phyloP scores from a whole-genome alignment of 179 eudicot genomes.

The Amaranthus tricolor region DNA sequence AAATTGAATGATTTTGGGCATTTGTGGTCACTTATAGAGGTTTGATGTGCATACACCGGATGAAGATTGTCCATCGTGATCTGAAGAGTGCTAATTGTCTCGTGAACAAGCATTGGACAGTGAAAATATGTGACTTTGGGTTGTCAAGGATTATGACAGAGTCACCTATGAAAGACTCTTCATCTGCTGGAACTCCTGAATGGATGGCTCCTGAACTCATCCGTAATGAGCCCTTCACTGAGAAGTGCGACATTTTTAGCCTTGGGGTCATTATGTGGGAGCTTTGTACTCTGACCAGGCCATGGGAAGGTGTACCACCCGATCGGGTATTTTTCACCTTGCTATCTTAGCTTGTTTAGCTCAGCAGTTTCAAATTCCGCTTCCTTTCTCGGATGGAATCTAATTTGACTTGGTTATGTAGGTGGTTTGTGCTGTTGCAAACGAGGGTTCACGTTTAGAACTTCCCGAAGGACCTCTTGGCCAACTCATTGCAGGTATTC shows the following conservation, averaged over 20 bases:
- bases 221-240: slow-evolving; percentile 85
- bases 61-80: slow-evolving; percentile 93
- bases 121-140: slow-evolving; percentile 95
- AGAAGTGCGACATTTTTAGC: slow-evolving; percentile 95
- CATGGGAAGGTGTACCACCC: slow-evolving; percentile 91
- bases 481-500: slow-evolving; percentile 72
- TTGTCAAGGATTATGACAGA: slow-evolving; percentile 70
- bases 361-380: background rate
- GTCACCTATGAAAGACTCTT: slow-evolving; percentile 48
- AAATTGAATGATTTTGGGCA: too few species aligned
- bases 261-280: slow-evolving; percentile 99
- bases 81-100: slow-evolving; percentile 96
- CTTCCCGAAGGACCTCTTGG: slow-evolving; percentile 93
- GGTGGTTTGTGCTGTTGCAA: slow-evolving; percentile 88
- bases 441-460: slow-evolving; percentile 74
- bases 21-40: slow-evolving; percentile 49
- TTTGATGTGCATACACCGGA: slow-evolving; percentile 92
- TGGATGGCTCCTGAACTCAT: slow-evolving; percentile 99
- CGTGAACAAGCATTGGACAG: slow-evolving; percentile 88
- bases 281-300: slow-evolving; percentile 79
- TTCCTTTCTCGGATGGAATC: background rate
- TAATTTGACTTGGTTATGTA: slow-evolving; percentile 25
- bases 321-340: slow-evolving; percentile 51
- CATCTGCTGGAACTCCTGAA: slow-evolving; percentile 96
- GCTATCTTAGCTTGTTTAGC: slow-evolving; percentile 3